Percentiles rank a stretch among this genome's conserved stretches.
Conservation (phyloP, 805 yeast species). For the Lachancea fermentati region DNA sequence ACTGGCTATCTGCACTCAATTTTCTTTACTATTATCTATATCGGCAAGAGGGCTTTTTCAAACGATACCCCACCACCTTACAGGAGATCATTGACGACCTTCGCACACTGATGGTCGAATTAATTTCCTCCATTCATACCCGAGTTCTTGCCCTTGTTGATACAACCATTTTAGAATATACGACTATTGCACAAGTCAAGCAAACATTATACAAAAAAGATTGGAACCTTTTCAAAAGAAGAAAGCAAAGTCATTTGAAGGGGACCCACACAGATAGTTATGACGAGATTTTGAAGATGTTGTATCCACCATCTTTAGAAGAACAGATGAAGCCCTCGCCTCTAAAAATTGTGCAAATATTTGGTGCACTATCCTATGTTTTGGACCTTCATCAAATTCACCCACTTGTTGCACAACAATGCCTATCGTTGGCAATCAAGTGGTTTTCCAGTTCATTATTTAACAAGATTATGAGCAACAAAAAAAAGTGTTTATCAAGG, state of each 20-base stretch:
- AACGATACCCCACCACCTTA: conserved; percentile 48
- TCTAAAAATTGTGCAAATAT: conserved; percentile 70
- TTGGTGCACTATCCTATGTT: conserved; percentile 85
- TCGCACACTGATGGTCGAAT: conserved; percentile 59
- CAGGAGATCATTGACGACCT: conserved; percentile 52
- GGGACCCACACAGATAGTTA: conserved; percentile 36
- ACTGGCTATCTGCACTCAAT: conserved; percentile 82
- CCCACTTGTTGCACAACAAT: conserved; percentile 69
- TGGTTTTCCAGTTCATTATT: conserved; percentile 72
- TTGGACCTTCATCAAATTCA: conserved; percentile 77
- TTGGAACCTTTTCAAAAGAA: conserved; percentile 52
- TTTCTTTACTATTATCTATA: conserved; percentile 71
- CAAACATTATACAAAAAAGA: conserved; percentile 71
- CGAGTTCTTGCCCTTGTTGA: conserved; percentile 54
- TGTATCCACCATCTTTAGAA: conserved; percentile 78
- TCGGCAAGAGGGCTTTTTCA: conserved; percentile 56
- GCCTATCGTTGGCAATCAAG: conserved; percentile 69
- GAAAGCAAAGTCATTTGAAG: conserved; percentile 20
- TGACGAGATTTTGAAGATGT: conserved; percentile 67
- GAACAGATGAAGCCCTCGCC: conserved; percentile 89
- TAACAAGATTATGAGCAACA: conserved; percentile 62
- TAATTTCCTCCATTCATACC: conserved; percentile 59
- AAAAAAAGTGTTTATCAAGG: conserved; percentile 64
- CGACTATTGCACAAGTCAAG: conserved; percentile 77
- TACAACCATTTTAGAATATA: conserved; percentile 65